A percentile compares a stretch with the other conserved stretches of the same genome.
These are phyloP conservation scores for Sugiyamaella smithiae DNA, from an alignment of 805 yeast genomes.

Conservation along the genomic window DNA sequence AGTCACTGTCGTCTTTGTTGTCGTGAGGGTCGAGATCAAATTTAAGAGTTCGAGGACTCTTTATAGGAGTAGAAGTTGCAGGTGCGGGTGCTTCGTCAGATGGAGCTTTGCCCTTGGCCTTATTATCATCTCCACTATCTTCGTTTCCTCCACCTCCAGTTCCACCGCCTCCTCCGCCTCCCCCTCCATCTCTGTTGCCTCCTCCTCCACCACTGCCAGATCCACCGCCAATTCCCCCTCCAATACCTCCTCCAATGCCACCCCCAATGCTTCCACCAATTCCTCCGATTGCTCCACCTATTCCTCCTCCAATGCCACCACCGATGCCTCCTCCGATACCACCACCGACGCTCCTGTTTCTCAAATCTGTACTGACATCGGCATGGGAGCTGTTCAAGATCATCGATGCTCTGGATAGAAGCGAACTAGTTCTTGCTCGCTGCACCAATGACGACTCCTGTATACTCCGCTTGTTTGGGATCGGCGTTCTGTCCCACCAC, in stretches of 20 bases:
- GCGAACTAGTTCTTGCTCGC: conserved; percentile 34
- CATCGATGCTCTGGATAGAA: conserved; percentile 14
- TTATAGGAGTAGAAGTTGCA: not conserved
- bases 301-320: conserved; percentile 6
- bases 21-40: not conserved
- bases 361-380: too few species aligned
- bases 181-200: conserved; percentile 2
- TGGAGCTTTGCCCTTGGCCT: not conserved
- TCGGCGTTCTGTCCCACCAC: conserved; percentile 57
- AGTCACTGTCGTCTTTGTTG: not conserved
- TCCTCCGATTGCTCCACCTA: conserved; percentile 8
- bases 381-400: not conserved
- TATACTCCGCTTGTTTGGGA: conserved; percentile 45
- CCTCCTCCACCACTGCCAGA: conserved; percentile 4
- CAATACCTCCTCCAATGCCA: conserved; percentile 1
- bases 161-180: not conserved
- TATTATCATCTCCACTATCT: not conserved
- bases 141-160: not conserved
- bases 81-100: not conserved
- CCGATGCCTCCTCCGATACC: conserved; percentile 5
- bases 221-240: conserved; percentile 14
- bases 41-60: not conserved
- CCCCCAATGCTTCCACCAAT: conserved; percentile 4
- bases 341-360: too few species aligned
- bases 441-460: conserved; percentile 49